Conservation (phyloP, 306 rosid genomes). For the Prunus fruticosa region DNA sequence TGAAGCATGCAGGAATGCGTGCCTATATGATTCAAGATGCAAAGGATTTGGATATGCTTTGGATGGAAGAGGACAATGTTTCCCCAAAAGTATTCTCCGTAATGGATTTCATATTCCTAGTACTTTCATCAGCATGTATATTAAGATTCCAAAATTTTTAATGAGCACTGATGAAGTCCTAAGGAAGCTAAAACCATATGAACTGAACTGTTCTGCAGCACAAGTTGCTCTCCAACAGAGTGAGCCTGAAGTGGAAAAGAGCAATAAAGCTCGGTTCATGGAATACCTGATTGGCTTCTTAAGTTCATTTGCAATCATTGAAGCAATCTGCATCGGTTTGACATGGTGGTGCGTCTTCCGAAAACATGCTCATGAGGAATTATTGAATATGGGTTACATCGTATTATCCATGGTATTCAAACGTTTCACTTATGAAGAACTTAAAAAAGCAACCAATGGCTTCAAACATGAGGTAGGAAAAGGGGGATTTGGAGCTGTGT, state of each 20-base stretch:
- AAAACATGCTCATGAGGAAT: no score
- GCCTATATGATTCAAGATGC: constrained; percentile 17
- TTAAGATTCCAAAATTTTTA: constrained; percentile 16
- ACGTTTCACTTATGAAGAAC: no score
- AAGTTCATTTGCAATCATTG: no score
- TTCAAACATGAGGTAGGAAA: no score
- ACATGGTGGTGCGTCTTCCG: no score
- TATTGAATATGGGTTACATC: no score
- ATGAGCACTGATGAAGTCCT: neutral
- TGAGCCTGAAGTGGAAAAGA: neutral
- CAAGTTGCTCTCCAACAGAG: neutral
- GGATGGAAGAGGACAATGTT: constrained; percentile 31
- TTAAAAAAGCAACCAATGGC: no score
- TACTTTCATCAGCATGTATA: neutral
- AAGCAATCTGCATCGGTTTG: no score
- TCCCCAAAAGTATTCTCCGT: constrained; percentile 22
- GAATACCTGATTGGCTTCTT: no score
- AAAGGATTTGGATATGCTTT: constrained; percentile 32
- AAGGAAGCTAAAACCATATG: neutral
- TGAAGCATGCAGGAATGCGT: constrained; percentile 24
- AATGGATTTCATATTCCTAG: constrained; percentile 19
- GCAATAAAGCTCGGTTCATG: no score
- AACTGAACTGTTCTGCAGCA: constrained; percentile 19
- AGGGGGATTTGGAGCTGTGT: no score
- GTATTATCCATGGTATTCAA: no score